Evolutionary conservation across 768 basidiomycete species (phyloP), one percentile per base, ranked within the genome.

Genomic region (Psilocybe cubensis): DNA sequence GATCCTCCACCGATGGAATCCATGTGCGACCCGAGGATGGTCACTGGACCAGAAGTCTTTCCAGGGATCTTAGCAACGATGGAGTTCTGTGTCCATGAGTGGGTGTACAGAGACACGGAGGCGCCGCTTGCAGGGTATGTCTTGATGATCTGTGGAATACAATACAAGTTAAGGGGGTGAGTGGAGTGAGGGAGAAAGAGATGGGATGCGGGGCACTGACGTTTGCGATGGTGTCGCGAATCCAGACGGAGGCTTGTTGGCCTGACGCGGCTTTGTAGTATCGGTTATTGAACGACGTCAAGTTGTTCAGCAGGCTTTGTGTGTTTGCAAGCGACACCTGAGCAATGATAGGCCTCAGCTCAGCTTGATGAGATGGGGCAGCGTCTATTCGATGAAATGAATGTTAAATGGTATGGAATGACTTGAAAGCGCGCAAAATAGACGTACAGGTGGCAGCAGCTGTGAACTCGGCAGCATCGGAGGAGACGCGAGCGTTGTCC

Each of bases 11-110:
- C 75, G 58, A 74, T 71, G 0, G 73, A 77, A 57, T 78, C 77
- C 61, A 77, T 73, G 56, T 78, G 77, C 10, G 70, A 72, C 10
- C 72, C 76, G 41, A 79, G 52, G 50, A 79, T 73, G 24, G 72
- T 70, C 27, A 70, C 61, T 11, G 75, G 73, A 7, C 58, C 59
- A 54, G 20, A 65, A 52, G n/a, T 62, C 57, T 1, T 68, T n/a
- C 74, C 73, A 3, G 71, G 64, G 50, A 76, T 70, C 54, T 66
- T 73, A 29, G 67, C 71, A 38, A 74, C 66, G 59, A 74, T 69
- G 7, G 72, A 73, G 57, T 61, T 65, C 56, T 76, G 73, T 3
- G 54, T 43, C 72, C 73, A 76, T 27, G 59, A 63, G 60, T 76
- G 74, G 17, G 56, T 35, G 65, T 67, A 75, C 20, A 63, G 60